phyloP scores from a whole-genome alignment of 257 asterid species.

The Mentha longifolia region DNA sequence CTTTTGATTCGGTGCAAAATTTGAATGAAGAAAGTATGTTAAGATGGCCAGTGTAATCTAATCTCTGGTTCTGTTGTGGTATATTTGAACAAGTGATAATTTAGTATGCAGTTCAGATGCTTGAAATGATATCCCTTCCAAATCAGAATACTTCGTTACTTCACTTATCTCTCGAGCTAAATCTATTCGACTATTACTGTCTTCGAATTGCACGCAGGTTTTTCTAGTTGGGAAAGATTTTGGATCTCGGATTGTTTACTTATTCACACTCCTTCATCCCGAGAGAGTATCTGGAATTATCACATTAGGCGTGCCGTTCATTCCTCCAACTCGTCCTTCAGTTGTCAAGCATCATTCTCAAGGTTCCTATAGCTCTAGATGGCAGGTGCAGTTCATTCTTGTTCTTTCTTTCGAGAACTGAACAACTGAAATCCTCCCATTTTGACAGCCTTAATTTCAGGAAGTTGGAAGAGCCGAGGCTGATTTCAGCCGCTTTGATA shows the following conservation, averaged over 20 bases:
- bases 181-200: background rate
- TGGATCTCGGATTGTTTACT: constrained; percentile 54
- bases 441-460: constrained; percentile 29
- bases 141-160: background rate
- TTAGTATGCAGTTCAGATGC: background rate
- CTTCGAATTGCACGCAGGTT: constrained; percentile 34
- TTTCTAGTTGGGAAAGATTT: constrained; percentile 63
- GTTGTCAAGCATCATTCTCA: constrained; percentile 27
- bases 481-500: constrained; percentile 58
- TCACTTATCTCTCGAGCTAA: background rate
- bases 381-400: constrained; percentile 39
- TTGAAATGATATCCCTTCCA: background rate
- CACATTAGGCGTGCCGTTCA: constrained; percentile 60
- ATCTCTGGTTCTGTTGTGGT: background rate
- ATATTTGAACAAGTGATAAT: background rate
- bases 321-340: constrained; percentile 40
- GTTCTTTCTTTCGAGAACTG: background rate
- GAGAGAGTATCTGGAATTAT: constrained; percentile 52
- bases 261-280: constrained; percentile 48
- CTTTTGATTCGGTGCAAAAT: background rate
- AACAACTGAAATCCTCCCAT: background rate
- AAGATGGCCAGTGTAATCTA: no score
- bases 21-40: background rate
- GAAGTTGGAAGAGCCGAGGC: constrained; percentile 58
- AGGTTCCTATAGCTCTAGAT: constrained; percentile 55